phyloP scores from a whole-genome alignment of 805 yeast genomes.

The Kodamaea laetipori region DNA sequence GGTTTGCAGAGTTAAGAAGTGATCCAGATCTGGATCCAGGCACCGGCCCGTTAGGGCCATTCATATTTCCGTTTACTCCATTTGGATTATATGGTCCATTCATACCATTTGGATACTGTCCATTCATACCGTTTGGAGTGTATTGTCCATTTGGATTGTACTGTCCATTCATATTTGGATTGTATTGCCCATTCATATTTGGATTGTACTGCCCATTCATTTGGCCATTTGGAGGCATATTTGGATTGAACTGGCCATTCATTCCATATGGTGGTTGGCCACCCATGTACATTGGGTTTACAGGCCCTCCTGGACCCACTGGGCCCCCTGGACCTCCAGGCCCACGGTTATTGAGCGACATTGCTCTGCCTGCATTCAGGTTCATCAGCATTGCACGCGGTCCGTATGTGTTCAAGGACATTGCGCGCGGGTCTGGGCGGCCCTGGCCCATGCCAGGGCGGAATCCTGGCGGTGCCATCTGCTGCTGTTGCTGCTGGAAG shows the following conservation, averaged over 20 bases:
- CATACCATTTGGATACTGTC: constrained; percentile 7
- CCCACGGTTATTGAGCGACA: constrained; percentile 23
- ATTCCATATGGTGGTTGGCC: constrained; percentile 9
- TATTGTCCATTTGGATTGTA: constrained; percentile 9
- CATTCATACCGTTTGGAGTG: constrained; percentile 13
- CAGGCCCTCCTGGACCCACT: too few relatives aligned
- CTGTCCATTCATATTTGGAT: neutral
- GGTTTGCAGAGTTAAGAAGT: constrained; percentile 2
- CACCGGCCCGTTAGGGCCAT: constrained; percentile 2
- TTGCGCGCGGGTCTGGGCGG: constrained; percentile 17
- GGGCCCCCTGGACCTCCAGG: neutral
- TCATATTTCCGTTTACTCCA: neutral
- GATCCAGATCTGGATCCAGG: constrained; percentile 3
- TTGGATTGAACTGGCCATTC: constrained; percentile 13
- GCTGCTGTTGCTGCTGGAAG: constrained; percentile 22
- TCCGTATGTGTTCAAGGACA: constrained; percentile 16
- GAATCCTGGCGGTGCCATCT: constrained; percentile 3
- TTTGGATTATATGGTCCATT: constrained; percentile 4
- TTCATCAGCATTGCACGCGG: constrained; percentile 18
- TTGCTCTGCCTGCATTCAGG: constrained; percentile 27
- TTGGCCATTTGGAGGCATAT: constrained; percentile 13
- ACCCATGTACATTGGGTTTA: constrained; percentile 14
- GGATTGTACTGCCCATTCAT: constrained; percentile 12
- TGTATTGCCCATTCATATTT: too few relatives aligned
- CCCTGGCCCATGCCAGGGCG: constrained; percentile 11